A percentile compares a stretch with the other conserved stretches of the same genome.
phyloP scores from a whole-genome alignment of 306 rosid species.

The Cucumis hystrix region DNA sequence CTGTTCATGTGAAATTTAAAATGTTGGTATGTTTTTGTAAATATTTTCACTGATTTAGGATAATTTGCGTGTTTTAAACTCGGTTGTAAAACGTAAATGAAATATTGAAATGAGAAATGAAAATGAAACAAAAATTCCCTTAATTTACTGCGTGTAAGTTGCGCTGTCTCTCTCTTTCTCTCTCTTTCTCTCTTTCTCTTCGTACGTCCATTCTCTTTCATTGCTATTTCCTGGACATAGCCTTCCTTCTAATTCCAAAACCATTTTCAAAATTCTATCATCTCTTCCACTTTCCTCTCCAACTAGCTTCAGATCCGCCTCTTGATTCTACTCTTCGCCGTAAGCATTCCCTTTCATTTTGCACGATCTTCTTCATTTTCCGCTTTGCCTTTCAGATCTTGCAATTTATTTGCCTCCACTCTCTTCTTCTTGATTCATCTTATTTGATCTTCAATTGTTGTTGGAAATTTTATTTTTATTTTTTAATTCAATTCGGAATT shows the following conservation, averaged over 20 bases:
- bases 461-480: not conserved
- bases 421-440: not conserved
- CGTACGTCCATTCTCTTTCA: slow-evolving; percentile 1
- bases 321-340: not conserved
- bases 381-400: not conserved
- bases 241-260: not conserved
- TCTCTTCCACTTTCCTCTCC: slow-evolving; percentile 1
- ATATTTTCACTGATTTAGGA: too few relatives aligned
- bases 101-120: not conserved
- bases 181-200: not conserved
- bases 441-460: not conserved
- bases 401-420: not conserved
- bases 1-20: too few relatives aligned
- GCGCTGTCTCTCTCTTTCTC: slow-evolving; percentile 1
- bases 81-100: too few relatives aligned
- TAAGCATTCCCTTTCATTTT: not conserved
- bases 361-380: not conserved
- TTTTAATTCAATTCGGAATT: not conserved
- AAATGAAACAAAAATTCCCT: not conserved
- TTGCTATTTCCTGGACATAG: not conserved
- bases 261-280: not conserved
- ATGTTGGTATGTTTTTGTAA: too few relatives aligned
- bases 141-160: slow-evolving; percentile 5
- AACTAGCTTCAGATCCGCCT: slow-evolving; percentile 9
- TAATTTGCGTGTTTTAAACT: too few relatives aligned